A percentile compares a stretch with the other conserved stretches of the same genome.
These are phyloP conservation scores for Tolypocladium endophyticum DNA, from an alignment of 2,329 filamentous ascomycete genomes.

Conservation along the genomic window DNA sequence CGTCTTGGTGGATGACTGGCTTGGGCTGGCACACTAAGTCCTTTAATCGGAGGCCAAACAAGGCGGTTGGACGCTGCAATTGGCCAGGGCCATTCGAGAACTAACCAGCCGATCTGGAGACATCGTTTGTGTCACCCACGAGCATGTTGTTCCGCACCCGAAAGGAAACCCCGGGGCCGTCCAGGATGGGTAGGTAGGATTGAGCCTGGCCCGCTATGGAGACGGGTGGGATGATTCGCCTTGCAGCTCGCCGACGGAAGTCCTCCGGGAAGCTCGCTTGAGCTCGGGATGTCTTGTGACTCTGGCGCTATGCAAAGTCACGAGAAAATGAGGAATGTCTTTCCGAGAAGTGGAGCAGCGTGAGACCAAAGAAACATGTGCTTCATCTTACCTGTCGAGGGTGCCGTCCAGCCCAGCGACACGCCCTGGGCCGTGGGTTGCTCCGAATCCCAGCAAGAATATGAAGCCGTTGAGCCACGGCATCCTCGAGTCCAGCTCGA, in stretches of 20 bases:
- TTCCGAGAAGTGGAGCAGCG: constrained; percentile 4
- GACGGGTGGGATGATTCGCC: neutral
- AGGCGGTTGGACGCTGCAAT: constrained; percentile 24
- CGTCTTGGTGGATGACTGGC: constrained; percentile 32
- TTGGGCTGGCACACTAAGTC: constrained; percentile 27
- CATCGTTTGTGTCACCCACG: constrained; percentile 2
- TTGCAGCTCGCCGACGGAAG: neutral
- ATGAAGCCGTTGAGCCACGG: constrained; percentile 76
- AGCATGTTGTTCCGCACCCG: neutral
- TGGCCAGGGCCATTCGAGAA: constrained; percentile 19
- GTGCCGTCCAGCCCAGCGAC: constrained; percentile 65
- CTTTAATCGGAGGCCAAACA: constrained; percentile 37
- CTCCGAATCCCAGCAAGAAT: constrained; percentile 65
- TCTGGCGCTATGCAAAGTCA: constrained; percentile 30
- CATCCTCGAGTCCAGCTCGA: constrained; percentile 72
- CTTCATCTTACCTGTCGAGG: constrained; percentile 72
- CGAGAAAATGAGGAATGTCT: neutral
- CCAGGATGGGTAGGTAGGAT: neutral
- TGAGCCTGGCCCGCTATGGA: constrained; percentile 6
- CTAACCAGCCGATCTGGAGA: constrained; percentile 10
- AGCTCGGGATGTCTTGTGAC: constrained; percentile 30
- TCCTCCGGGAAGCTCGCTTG: constrained; percentile 3
- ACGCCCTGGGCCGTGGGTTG: constrained; percentile 62
- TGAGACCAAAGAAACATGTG: constrained; percentile 6
- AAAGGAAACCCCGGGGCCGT: neutral